Evolutionary conservation across 1,284 basidiomycete genomes (phyloP), one percentile per base, ranked within the genome.

Genomic region (Boletellus deceptivus): DNA sequence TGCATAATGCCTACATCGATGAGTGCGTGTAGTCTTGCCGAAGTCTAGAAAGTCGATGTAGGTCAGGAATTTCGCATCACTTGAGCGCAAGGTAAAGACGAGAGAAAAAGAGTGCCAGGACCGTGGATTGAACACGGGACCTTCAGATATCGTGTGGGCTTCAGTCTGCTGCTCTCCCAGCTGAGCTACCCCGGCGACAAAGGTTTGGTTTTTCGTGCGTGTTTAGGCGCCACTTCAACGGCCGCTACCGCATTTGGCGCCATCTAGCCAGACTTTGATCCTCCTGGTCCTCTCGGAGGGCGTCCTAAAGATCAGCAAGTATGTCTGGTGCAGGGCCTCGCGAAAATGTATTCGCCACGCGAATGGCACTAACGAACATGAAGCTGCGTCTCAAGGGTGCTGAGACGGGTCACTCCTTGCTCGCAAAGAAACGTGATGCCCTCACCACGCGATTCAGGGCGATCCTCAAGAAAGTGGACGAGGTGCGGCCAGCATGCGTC

Each of bases 361-460:
- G 92, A 46, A 94, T 94, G 93, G 91, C 93, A 46, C 78, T 99
- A 45, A 97, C 93, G 41, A 89, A 92, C 67, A 98, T 93, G 53
- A 98, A 98, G 71, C 77, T 86, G 38, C 84, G 96, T 41, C 80
- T 98, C 55, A 99, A 98, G 71, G 89, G 96, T 25, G 97, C 97
- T 7, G 94, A 98, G 73, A 98, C 94, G 0, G 96, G 96, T 9
- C 96, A 99, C 72, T 98, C 93, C 0, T 77, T 99, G 16, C 82
- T 99, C 37, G 96, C 96, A 42, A 97, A 97, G 83, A 98, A 98
- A 75, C 86, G 94, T 48, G 95, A 98, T 78, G 95, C 95, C 36
- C 75, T 98, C 55, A 95, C 90, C 29, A 95, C 92, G 43, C 80
- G 94, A 59, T 98, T 98, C 75, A 80, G 94, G 54, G 82, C 87